Percentiles rank a stretch among this genome's conserved stretches.
These are phyloP conservation scores for Gilbertella persicaria DNA, from an alignment of 371 early-diverging fungal species.

Conservation along the genomic window DNA sequence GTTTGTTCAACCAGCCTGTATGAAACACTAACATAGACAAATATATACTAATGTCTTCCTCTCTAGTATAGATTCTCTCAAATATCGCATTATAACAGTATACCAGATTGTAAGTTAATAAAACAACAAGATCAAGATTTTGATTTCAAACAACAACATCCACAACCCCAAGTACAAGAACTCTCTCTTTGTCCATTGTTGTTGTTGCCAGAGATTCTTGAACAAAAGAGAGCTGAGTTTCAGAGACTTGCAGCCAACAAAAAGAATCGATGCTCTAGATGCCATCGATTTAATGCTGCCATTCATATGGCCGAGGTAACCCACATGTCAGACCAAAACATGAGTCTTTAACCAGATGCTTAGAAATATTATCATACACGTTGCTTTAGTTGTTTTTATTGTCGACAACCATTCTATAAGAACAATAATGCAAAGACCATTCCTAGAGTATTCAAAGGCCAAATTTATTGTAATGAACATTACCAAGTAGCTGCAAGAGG, in stretches of 20 bases:
- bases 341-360: background rate
- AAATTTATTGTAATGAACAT: slow-evolving; percentile 62
- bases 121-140: background rate
- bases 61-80: slow-evolving; percentile 5
- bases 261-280: slow-evolving; percentile 1
- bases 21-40: too few relatives aligned
- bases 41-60: background rate
- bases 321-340: too few relatives aligned
- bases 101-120: too few relatives aligned
- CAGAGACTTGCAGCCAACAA: background rate
- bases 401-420: slow-evolving; percentile 19
- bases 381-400: slow-evolving; percentile 26
- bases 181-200: background rate
- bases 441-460: slow-evolving; percentile 46
- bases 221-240: background rate
- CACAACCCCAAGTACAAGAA: too few relatives aligned
- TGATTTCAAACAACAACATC: background rate
- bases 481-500: slow-evolving; percentile 36
- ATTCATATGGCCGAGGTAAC: background rate
- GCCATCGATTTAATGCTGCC: background rate
- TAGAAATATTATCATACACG: slow-evolving; percentile 19
- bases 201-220: background rate
- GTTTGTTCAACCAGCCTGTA: background rate
- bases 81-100: slow-evolving; percentile 1
- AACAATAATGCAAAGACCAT: background rate